Evolutionary conservation across 169 alveolate genomes (phyloP).

Genomic region (Plasmodium coatneyi): DNA sequence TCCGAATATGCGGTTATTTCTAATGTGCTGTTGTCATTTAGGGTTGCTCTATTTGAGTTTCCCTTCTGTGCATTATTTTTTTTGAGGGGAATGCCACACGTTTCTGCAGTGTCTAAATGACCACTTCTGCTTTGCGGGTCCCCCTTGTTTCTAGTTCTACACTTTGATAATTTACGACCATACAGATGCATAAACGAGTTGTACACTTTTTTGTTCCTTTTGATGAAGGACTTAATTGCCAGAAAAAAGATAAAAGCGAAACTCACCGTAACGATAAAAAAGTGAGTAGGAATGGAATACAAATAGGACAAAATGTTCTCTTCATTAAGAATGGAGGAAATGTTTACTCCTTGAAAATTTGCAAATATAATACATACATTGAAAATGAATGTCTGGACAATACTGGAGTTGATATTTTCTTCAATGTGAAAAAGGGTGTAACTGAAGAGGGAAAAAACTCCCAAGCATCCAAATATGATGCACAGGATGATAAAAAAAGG

Average conservation of each 20-base stretch:
- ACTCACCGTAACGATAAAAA: slow-evolving; percentile 65
- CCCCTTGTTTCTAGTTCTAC: neutral
- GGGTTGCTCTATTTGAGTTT: neutral
- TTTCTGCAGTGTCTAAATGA: neutral
- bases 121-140: neutral
- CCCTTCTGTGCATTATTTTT: neutral
- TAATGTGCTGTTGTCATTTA: neutral
- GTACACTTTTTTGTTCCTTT: slow-evolving; percentile 31
- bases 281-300: slow-evolving; percentile 29
- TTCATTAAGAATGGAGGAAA: slow-evolving; percentile 27
- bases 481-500: slow-evolving; percentile 37
- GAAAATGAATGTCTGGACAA: slow-evolving; percentile 44
- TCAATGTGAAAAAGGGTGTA: slow-evolving; percentile 30
- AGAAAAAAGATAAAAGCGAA: slow-evolving; percentile 49
- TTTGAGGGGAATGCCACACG: neutral
- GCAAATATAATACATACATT: slow-evolving; percentile 64
- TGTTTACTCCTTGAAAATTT: slow-evolving; percentile 64
- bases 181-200: slow-evolving; percentile 26
- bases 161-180: neutral
- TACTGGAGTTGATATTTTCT: slow-evolving; percentile 37
- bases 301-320: slow-evolving; percentile 14
- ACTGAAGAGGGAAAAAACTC: slow-evolving; percentile 32
- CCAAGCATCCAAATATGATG: slow-evolving; percentile 49
- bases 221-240: slow-evolving; percentile 58
- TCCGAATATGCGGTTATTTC: slow-evolving; percentile 11